Evolutionary conservation across 2,329 filamentous ascomycete species (phyloP).

Genomic region (Alternaria sp.): DNA sequence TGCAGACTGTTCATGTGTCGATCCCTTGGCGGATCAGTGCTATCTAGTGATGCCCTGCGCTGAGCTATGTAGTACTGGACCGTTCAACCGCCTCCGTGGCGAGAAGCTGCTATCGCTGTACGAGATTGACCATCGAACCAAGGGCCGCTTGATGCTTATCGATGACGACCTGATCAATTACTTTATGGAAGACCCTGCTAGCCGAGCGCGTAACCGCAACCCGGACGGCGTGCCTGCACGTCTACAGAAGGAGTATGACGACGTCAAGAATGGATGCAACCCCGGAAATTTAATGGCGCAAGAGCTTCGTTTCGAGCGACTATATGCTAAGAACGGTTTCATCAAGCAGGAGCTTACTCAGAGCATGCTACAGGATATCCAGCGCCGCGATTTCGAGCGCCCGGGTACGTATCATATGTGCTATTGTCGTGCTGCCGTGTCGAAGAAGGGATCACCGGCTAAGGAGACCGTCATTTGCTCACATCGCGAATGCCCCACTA

Average conservation of each 20-base stretch:
- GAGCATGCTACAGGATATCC: constrained; percentile 18
- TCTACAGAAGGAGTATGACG: constrained; percentile 24
- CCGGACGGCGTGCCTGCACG: constrained; percentile 18
- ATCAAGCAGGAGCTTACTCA: constrained; percentile 19
- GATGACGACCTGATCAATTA: constrained; percentile 32
- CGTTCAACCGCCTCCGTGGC: constrained; percentile 33
- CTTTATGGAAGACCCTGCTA: constrained; percentile 11
- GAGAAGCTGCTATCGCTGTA: constrained; percentile 32
- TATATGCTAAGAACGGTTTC: constrained; percentile 22
- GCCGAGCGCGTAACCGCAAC: not conserved
- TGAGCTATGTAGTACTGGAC: constrained; percentile 24
- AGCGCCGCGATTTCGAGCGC: constrained; percentile 4
- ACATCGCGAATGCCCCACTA: constrained; percentile 26
- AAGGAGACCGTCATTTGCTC: constrained; percentile 27
- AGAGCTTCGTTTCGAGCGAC: constrained; percentile 23
- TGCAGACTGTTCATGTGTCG: constrained; percentile 27
- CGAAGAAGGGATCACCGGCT: not conserved
- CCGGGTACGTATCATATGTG: constrained; percentile 21
- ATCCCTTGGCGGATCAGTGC: constrained; percentile 32
- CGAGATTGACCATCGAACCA: constrained; percentile 24
- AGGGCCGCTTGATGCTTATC: constrained; percentile 36
- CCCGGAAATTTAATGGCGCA: constrained; percentile 32
- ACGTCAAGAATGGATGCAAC: constrained; percentile 12
- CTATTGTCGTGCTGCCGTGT: constrained; percentile 28
- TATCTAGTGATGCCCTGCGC: constrained; percentile 30